Base-by-base conservation (phyloP, 2,329 filamentous ascomycete species). In the Aspergillus nomiae region DNA sequence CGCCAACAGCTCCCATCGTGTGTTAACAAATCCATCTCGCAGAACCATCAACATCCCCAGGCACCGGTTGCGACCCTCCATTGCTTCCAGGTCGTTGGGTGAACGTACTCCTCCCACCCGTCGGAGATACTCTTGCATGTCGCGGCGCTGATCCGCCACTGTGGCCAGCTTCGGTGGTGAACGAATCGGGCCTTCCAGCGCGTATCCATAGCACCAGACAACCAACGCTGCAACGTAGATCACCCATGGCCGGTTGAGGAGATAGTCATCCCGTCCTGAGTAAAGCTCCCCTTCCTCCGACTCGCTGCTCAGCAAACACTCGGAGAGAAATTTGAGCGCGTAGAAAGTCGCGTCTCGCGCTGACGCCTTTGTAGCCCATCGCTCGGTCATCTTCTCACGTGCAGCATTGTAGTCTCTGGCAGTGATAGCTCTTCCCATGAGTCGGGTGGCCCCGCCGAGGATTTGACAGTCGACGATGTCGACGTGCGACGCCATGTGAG, bases 401-500 rank as follows among this genome's bases (percentile, higher is more conserved):
- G 92, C 92, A 57, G 88, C 90, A 66, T 85, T 89, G 61, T 95
- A 89, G 77, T 98, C 95, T 65, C 92, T 88, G 1, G 87, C 84
- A 1, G 92, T 93, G 64, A 98, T 96, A 0, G 90, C 89, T 54
- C 94, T 89, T 26, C 95, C 94, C 4, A 98, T 86, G 2, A 97
- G 85, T 34, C 94, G 86, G 69, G 90, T 92, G 1, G 94, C 92
- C 10, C 94, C 89, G 6, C 94, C 95, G 76, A 95, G 97, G 68
- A 98, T 96, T 78, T 98, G 94, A 72, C 93, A 94, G 76, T 98
- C 94, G n/a, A 96, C 92, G 59, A 98, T 92, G 73, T 98, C 94
- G 28, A 96, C 93, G 73, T 98, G 93, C 86, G 97, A 97, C 3
- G 93, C 92, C 92, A 99, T 97, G 77, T 98, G 95, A 0, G 95